phyloP scores from a whole-genome alignment of 768 basidiomycete genomes.

The Pleurotus djamor region DNA sequence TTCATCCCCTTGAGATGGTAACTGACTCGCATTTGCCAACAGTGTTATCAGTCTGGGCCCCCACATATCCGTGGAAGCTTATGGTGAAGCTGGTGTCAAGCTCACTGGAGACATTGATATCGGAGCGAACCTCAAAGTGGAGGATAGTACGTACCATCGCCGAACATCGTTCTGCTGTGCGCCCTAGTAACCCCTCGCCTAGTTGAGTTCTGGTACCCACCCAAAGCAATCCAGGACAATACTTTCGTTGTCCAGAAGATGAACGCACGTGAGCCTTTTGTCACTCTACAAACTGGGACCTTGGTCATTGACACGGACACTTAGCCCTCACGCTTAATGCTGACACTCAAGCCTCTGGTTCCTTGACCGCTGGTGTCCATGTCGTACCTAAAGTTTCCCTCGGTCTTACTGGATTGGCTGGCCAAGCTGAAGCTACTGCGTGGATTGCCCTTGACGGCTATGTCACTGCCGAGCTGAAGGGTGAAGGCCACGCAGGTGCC shows the following conservation, averaged over 20 bases:
- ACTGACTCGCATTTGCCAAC: background rate
- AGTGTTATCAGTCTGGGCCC: constrained; percentile 1
- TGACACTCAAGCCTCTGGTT: background rate
- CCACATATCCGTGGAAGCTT: background rate
- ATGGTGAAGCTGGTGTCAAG: background rate
- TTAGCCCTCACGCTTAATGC: constrained; percentile 2
- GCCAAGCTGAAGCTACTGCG: background rate
- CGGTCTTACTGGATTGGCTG: background rate
- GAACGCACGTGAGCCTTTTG: background rate
- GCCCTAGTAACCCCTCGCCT: background rate
- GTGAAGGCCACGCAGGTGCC: constrained; percentile 2
- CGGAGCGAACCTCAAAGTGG: background rate
- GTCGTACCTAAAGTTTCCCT: constrained; percentile 1
- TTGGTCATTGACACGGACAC: background rate
- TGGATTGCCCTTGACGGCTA: background rate
- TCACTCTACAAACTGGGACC: background rate
- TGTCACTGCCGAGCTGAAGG: background rate
- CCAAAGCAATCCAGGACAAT: background rate
- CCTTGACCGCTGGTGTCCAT: background rate
- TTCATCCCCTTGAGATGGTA: background rate
- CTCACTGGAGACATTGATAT: constrained; percentile 3
- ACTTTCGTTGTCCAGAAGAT: background rate
- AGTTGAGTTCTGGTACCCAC: constrained; percentile 7
- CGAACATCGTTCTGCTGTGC: background rate
- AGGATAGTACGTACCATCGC: background rate